Evolutionary conservation across 768 basidiomycete species (phyloP), one percentile per base, ranked within the genome.

Genomic region (Megacollybia marginata): DNA sequence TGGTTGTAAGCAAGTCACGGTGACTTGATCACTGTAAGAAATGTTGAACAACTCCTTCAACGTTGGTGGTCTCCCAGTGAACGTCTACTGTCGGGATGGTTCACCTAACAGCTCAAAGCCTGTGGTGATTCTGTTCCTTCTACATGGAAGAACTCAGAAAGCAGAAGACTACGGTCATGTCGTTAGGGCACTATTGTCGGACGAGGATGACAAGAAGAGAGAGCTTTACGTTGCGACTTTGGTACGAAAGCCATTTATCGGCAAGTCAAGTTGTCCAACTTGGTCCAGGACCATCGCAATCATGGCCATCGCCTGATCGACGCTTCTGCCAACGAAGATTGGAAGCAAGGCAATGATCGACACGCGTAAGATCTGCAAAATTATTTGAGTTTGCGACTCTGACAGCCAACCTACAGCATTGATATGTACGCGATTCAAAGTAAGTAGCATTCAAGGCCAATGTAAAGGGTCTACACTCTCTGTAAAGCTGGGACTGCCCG

Each of bases 401-500:
- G 31, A 23, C 31, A 45, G 44, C 28, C 32, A 42, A 15, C 31
- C 28, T 11, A 23, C 38, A 76, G 75, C 12, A 48, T 69, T 18
- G 75, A 77, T 50, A 77, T 77, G 75, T 75, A 72, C 51, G 57
- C 68, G 8, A 73, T 73, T 2, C 71, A 73, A 60, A 56, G 74
- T 74, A 52, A 47, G 65, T 56, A 9, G 9, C 32, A 42, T 38
- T 36, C 18, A n/a, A 48, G 15, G 23, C 23, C 23, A 28, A 3
- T 28, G 6, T 20, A 28, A 43, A 34, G 32, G 11, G 11, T 16
- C 9, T 31, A 18, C 7, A 32, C 36, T 33, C 9, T 19, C 33
- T 20, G 36, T 38, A 45, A 47, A 75, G 73, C 60, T 46, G 90
- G 89, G 2, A 85, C 89, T 0, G 79, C 82, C 2, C 68, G 74